Conservation (phyloP, 257 asterid species). For the Nicotiana tomentosiformis region DNA sequence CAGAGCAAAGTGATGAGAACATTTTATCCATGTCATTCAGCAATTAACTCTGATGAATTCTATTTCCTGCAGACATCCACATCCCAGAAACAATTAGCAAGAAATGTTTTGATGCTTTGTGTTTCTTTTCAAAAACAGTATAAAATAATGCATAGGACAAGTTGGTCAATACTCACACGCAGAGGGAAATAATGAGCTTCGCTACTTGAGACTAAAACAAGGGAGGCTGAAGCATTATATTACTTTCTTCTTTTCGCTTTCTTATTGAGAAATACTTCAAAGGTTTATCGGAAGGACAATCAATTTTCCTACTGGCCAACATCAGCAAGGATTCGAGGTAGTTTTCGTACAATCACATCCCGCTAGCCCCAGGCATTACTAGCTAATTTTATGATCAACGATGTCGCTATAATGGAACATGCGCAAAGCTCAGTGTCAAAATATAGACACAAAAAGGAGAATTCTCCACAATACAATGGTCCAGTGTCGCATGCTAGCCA, state of each 20-base stretch:
- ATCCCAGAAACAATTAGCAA: not conserved
- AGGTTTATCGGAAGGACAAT: not conserved
- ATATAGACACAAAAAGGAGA: not conserved
- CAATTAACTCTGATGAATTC: not conserved
- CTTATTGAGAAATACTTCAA: not conserved
- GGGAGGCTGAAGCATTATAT: not conserved
- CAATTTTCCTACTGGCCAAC: not conserved
- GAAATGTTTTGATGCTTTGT: not conserved
- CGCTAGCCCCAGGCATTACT: not conserved
- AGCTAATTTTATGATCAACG: not conserved
- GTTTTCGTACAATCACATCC: not conserved
- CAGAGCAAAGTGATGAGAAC: not conserved
- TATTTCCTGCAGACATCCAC: slow-evolving; percentile 6
- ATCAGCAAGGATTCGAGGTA: not conserved
- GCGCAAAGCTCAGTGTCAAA: not conserved
- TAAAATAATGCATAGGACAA: not conserved
- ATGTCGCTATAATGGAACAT: not conserved
- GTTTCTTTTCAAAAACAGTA: too few relatives aligned
- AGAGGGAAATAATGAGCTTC: not conserved
- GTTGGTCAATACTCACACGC: not conserved
- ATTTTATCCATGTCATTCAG: not conserved
- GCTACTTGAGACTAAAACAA: not conserved
- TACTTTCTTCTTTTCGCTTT: not conserved
- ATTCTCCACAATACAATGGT: not conserved
- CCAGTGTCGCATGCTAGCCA: not conserved